Percentiles rank a stretch among this genome's conserved stretches.
Conservation (phyloP, 768 basidiomycete species). For the Psilocybe azurescens region DNA sequence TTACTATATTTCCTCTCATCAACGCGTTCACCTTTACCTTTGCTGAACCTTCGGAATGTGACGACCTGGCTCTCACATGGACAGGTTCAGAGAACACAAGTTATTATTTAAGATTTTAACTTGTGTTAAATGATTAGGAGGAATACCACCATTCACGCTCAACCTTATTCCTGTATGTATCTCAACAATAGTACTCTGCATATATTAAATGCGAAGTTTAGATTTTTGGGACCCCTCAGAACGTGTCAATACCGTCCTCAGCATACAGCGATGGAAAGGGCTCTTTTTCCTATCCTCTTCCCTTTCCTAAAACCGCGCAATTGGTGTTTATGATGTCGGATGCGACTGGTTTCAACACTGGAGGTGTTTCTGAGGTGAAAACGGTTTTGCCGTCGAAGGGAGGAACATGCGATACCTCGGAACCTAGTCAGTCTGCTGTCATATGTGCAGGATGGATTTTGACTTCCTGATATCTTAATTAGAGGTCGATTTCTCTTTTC, state of each 20-base stretch:
- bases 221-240: conserved; percentile 59
- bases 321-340: conserved; percentile 76
- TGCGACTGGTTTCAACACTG: conserved; percentile 68
- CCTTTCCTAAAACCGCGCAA: conserved; percentile 40
- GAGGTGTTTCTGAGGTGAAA: conserved; percentile 58
- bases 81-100: conserved; percentile 43
- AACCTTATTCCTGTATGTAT: conserved; percentile 49
- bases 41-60: conserved; percentile 60
- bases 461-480: neutral
- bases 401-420: conserved; percentile 55
- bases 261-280: conserved; percentile 61
- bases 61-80: conserved; percentile 65
- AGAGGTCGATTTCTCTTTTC: conserved; percentile 51
- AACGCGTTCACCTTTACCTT: conserved; percentile 53
- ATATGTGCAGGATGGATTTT: neutral
- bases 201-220: conserved; percentile 26
- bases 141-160: conserved; percentile 57
- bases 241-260: conserved; percentile 58
- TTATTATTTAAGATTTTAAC: no score
- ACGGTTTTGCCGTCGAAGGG: conserved; percentile 52
- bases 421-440: conserved; percentile 37
- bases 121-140: conserved; percentile 45
- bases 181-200: conserved; percentile 30
- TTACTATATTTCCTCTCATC: conserved; percentile 29
- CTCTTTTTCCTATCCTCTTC: conserved; percentile 53